phyloP scores from a whole-genome alignment of 345 rosid species.

The Mallotus nudiflorus region DNA sequence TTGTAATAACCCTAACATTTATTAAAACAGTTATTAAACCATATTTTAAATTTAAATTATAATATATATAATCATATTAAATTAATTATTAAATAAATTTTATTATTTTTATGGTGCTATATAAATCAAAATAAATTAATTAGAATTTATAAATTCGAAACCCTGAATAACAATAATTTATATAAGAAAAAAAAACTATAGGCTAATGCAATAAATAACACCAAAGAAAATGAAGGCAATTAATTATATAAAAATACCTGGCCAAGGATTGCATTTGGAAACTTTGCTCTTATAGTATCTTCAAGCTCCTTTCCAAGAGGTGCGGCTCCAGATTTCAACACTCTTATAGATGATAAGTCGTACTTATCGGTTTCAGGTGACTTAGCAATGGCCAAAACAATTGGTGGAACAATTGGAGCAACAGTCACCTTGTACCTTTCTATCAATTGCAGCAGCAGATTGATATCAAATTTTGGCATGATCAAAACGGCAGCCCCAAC shows the following conservation, averaged over 20 bases:
- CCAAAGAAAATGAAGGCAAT: no score
- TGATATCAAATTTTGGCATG: conserved; percentile 79
- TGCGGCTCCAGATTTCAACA: conserved; percentile 83
- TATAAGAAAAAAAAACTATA: no score
- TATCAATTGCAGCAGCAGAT: conserved; percentile 49
- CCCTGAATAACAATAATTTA: no score
- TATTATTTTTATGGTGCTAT: no score
- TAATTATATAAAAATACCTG: conserved; percentile 56
- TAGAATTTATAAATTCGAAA: no score
- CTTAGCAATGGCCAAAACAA: conserved; percentile 74
- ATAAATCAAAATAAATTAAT: no score
- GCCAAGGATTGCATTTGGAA: conserved; percentile 80
- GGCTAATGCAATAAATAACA: no score
- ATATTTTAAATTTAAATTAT: no score
- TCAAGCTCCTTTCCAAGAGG: conserved; percentile 91
- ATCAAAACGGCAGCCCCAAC: conserved; percentile 84
- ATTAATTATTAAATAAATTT: no score
- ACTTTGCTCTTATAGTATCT: conserved; percentile 65
- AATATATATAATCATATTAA: no score
- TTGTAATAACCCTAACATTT: no score
- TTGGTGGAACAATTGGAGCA: conserved; percentile 80
- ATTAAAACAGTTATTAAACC: no score
- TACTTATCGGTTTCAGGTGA: conserved; percentile 59
- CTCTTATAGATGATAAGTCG: conserved; percentile 66
- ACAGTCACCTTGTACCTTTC: conserved; percentile 66